phyloP scores from a whole-genome alignment of 2,329 filamentous ascomycete species.

The Colletotrichum liaoningense region DNA sequence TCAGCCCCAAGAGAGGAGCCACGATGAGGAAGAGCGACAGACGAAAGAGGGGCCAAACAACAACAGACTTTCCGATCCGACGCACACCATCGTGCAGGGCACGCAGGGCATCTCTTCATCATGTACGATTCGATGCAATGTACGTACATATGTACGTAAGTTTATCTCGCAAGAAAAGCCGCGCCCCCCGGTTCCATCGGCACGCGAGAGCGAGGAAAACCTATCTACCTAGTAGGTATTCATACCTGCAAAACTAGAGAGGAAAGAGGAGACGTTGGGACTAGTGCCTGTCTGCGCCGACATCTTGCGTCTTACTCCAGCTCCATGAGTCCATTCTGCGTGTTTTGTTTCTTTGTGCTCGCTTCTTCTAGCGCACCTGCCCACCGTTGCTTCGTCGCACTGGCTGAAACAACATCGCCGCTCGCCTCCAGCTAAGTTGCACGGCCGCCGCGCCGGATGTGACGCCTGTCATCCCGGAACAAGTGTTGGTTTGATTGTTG shows the following conservation, averaged over 20 bases:
- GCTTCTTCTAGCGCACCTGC: conserved; percentile 16
- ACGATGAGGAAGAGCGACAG: neutral
- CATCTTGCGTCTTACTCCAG: neutral
- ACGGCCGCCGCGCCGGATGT: conserved; percentile 18
- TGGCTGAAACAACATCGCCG: conserved; percentile 13
- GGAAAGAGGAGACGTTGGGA: neutral
- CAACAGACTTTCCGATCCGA: conserved; percentile 10
- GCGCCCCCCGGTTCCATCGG: conserved; percentile 6
- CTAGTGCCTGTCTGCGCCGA: neutral
- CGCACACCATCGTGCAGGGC: conserved; percentile 25
- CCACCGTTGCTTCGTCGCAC: conserved; percentile 23
- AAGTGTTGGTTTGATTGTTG: neutral
- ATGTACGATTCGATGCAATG: neutral
- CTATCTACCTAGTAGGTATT: no score
- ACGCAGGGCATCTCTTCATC: conserved; percentile 17
- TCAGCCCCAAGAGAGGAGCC: conserved; percentile 19
- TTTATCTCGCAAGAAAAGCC: conserved; percentile 10
- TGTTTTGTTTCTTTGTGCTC: conserved; percentile 1
- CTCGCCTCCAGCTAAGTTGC: conserved; percentile 7
- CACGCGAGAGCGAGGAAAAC: neutral
- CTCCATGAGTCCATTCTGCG: neutral
- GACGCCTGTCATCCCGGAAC: conserved; percentile 29
- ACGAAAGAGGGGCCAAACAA: conserved; percentile 13
- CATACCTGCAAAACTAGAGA: neutral
- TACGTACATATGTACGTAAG: conserved; percentile 26